Percentiles rank a stretch among this genome's conserved stretches.
Conservation (phyloP, 495 filamentous ascomycete species). For the Aspergillus carlsbadensis region DNA sequence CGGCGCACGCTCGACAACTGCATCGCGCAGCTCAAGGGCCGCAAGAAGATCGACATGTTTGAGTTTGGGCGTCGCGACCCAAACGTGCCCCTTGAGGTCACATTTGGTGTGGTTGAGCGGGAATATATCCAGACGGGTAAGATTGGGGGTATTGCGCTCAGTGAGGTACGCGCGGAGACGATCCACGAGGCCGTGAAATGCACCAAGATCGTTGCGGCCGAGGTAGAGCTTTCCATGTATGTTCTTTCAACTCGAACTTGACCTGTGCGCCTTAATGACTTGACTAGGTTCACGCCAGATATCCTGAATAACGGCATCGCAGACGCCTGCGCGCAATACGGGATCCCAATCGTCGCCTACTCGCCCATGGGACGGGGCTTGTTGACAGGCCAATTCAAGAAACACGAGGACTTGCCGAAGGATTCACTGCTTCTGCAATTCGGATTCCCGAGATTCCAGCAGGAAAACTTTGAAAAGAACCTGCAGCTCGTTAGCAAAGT, state of each 20-base stretch:
- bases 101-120: conserved; percentile 36
- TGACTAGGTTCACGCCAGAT: conserved; percentile 37
- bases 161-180: conserved; percentile 60
- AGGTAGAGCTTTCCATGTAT: conserved; percentile 56
- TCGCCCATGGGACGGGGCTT: conserved; percentile 45
- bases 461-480: conserved; percentile 65
- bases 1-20: conserved; percentile 47
- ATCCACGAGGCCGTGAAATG: conserved; percentile 62
- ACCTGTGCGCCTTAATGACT: not conserved
- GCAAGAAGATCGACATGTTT: conserved; percentile 72
- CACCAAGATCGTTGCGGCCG: conserved; percentile 58
- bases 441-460: conserved; percentile 58
- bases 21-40: conserved; percentile 56
- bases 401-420: conserved; percentile 9
- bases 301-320: conserved; percentile 67
- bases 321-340: conserved; percentile 57
- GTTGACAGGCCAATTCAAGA: conserved; percentile 46
- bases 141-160: conserved; percentile 56
- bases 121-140: conserved; percentile 48
- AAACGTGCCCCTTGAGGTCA: conserved; percentile 52
- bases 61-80: conserved; percentile 65
- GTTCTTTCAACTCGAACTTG: not conserved
- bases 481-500: conserved; percentile 60
- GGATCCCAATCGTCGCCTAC: conserved; percentile 63
- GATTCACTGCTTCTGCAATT: not conserved